phyloP scores from a whole-genome alignment of 163 green algal genomes.

The Trebouxiophyceae sp. region DNA sequence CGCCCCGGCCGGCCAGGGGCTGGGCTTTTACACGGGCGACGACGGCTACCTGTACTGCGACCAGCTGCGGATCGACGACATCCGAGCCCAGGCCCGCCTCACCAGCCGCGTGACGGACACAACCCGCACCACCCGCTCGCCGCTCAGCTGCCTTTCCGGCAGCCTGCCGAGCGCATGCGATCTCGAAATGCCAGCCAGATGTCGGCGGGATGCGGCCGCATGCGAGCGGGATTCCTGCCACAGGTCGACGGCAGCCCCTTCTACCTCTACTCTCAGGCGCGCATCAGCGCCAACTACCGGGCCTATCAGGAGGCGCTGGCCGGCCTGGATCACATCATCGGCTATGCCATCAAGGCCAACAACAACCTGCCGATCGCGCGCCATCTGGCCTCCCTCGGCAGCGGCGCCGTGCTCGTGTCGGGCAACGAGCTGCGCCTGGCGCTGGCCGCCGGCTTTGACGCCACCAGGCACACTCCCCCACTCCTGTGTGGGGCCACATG shows the following conservation, averaged over 20 bases:
- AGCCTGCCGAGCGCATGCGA: too few relatives aligned
- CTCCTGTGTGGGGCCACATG: too few relatives aligned
- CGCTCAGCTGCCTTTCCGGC: too few relatives aligned
- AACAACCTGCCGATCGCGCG: conserved; percentile 87
- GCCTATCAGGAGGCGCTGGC: conserved; percentile 80
- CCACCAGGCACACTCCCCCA: too few relatives aligned
- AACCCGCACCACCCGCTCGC: too few relatives aligned
- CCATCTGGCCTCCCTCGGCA: conserved; percentile 60
- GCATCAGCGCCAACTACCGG: conserved; percentile 68
- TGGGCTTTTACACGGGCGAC: conserved; percentile 66
- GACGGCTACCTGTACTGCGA: conserved; percentile 95
- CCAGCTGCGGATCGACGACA: conserved; percentile 73
- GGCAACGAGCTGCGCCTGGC: conserved; percentile 86
- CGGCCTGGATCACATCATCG: conserved; percentile 83
- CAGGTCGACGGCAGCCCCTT: conserved; percentile 70
- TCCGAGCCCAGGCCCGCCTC: conserved; percentile 48
- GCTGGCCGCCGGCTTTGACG: conserved; percentile 77
- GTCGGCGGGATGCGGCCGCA: too few relatives aligned
- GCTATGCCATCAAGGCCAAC: conserved; percentile 96
- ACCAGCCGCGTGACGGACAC: too few relatives aligned
- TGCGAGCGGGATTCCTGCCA: too few relatives aligned
- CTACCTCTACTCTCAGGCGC: conserved; percentile 66
- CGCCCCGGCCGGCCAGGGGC: conserved; percentile 10
- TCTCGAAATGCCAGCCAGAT: too few relatives aligned
- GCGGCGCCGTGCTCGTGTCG: conserved; percentile 84